phyloP scores from a whole-genome alignment of 495 filamentous ascomycete species.

The Amphirosellinia nigrospora region DNA sequence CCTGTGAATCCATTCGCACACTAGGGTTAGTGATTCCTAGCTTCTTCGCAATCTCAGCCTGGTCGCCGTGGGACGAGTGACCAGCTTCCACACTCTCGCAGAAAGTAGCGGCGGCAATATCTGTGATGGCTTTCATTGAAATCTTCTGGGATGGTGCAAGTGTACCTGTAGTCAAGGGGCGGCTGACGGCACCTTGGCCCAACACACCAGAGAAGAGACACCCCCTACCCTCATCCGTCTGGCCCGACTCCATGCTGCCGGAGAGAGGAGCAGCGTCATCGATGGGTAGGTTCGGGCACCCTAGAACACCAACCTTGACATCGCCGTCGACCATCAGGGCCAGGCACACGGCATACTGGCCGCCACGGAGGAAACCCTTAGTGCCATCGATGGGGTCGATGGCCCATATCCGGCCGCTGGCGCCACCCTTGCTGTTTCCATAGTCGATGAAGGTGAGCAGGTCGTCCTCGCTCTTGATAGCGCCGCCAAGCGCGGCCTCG shows the following conservation, averaged over 20 bases:
- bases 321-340: slow-evolving; percentile 92
- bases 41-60: slow-evolving; percentile 80
- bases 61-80: slow-evolving; percentile 87
- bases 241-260: slow-evolving; percentile 68
- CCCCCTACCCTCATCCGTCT: slow-evolving; percentile 72
- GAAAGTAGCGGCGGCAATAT: slow-evolving; percentile 81
- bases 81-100: slow-evolving; percentile 94
- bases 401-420: slow-evolving; percentile 88
- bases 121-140: slow-evolving; percentile 74
- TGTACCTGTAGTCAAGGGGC: slow-evolving; percentile 67
- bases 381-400: slow-evolving; percentile 98
- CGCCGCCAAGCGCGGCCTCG: slow-evolving; percentile 71
- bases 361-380: slow-evolving; percentile 95
- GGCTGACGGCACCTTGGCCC: slow-evolving; percentile 76
- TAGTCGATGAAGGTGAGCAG: slow-evolving; percentile 89
- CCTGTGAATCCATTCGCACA: slow-evolving; percentile 95
- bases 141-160: slow-evolving; percentile 69
- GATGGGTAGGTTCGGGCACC: slow-evolving; percentile 91
- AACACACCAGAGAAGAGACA: slow-evolving; percentile 82
- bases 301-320: slow-evolving; percentile 91
- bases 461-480: slow-evolving; percentile 67
- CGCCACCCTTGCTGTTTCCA: slow-evolving; percentile 80
- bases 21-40: slow-evolving; percentile 84
- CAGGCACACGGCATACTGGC: slow-evolving; percentile 95
- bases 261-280: slow-evolving; percentile 73